Conservation (phyloP, 768 basidiomycete species). For the Tricholoma terreum region DNA sequence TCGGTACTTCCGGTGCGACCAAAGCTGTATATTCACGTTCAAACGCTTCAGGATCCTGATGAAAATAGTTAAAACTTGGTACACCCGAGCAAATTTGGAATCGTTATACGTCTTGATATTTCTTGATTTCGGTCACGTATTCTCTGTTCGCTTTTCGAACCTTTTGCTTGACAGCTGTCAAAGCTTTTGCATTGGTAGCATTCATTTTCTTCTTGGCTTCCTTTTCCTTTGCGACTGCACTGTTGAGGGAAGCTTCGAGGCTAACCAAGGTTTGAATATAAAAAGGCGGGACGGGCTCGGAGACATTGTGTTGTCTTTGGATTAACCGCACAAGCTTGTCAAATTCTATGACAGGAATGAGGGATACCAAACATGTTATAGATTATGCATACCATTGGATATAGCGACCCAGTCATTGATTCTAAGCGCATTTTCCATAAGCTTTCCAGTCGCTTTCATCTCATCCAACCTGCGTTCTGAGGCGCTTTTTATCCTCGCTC, state of each 20-base stretch:
- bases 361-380: constrained; percentile 6
- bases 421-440: constrained; percentile 91
- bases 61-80: constrained; percentile 1
- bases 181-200: constrained; percentile 85
- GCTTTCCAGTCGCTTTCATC: constrained; percentile 89
- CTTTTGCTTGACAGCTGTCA: constrained; percentile 98
- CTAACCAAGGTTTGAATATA: constrained; percentile 71
- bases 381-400: constrained; percentile 65
- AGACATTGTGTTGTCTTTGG: constrained; percentile 78
- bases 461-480: constrained; percentile 91
- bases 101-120: constrained; percentile 65
- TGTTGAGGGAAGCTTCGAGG: constrained; percentile 75
- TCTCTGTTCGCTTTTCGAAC: constrained; percentile 90
- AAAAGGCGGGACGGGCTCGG: constrained; percentile 85
- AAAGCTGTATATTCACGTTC: constrained; percentile 67
- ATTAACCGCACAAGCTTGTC: constrained; percentile 93
- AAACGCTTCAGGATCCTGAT: constrained; percentile 85
- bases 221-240: constrained; percentile 80
- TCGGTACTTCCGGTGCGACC: constrained; percentile 41
- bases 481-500: constrained; percentile 80
- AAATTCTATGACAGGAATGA: constrained; percentile 59
- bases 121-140: constrained; percentile 75
- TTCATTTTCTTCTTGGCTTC: constrained; percentile 97
- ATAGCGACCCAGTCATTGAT: constrained; percentile 97
- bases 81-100: background rate